Evolutionary conservation across 768 basidiomycete genomes (phyloP), one percentile per base, ranked within the genome.

Genomic region (Kwoniella europaea): DNA sequence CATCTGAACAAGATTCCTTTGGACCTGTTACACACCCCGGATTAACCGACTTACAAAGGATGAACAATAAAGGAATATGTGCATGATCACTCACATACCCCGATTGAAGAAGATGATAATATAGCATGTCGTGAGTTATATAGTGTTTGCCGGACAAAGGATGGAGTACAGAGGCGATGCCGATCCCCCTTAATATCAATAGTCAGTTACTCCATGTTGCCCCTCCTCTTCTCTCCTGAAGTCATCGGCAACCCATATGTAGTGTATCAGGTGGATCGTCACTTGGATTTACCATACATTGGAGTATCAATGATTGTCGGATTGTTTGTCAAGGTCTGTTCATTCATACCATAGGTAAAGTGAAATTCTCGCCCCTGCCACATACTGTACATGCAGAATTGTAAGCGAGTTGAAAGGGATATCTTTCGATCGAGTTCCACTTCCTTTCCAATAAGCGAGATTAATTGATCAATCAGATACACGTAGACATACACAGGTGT

Each of bases 81-180:
- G 27, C 4, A 27, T 27, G 27, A 27, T 27, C 44, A 46, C 44
- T 16, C 44, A 16, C 16, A 10, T 46, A 46, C 44, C 16, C 44
- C 44, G 44, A 10, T 46, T 16, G 44, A 46, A 12, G 2, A 46
- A 12, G 2, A 46, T 46, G 44, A 46, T 12, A 10, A 12, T 10
- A 10, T 46, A 27, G 27, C 27, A 27, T 27, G 44, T 6, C 44
- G 44, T 46, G 12, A 46, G 10, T 46, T 2, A 0, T 12, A 46
- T 12, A 46, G 10, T 12, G 12, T 46, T 16, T 7, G 1, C 44
- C 44, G 44, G 16, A 58, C 56, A 58, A 58, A 58, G 56, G 56
- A 58, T 58, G 16, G 44, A 12, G 44, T 46, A 46, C 10, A 10
- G 46, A 59, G 57, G 57, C 57, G 57, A 59, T 59, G 57, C 24